Conservation (phyloP, 768 basidiomycete species). For the Suillus lakei region DNA sequence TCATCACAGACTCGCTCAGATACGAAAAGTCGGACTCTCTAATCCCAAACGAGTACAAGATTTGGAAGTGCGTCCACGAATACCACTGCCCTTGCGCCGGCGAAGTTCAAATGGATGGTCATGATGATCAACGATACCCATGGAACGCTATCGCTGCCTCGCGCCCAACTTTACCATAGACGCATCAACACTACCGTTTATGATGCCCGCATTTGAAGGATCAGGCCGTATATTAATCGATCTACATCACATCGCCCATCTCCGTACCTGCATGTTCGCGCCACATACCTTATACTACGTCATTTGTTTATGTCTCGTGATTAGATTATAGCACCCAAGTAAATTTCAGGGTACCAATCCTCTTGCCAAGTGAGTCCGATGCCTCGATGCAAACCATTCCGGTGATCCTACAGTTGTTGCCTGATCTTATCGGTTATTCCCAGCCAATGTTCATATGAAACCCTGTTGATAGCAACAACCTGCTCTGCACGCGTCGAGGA, state of each 20-base stretch:
- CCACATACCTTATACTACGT: slow-evolving; percentile 16
- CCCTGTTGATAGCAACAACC: neutral
- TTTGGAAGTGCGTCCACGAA: slow-evolving; percentile 31
- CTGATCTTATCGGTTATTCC: slow-evolving; percentile 5
- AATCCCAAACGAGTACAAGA: slow-evolving; percentile 27
- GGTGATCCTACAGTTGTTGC: slow-evolving; percentile 2
- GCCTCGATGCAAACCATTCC: slow-evolving; percentile 1
- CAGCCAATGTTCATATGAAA: neutral
- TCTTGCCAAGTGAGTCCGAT: neutral
- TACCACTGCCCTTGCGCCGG: slow-evolving; percentile 45
- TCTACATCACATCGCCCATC: slow-evolving; percentile 16
- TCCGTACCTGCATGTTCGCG: slow-evolving; percentile 15
- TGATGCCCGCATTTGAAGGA: slow-evolving; percentile 15
- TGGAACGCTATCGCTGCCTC: slow-evolving; percentile 17
- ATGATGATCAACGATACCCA: slow-evolving; percentile 25
- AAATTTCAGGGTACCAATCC: slow-evolving; percentile 8
- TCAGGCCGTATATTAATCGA: slow-evolving; percentile 18
- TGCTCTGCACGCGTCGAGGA: slow-evolving; percentile 3
- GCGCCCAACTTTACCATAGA: slow-evolving; percentile 1
- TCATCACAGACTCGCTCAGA: slow-evolving; percentile 44
- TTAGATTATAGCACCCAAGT: slow-evolving; percentile 1
- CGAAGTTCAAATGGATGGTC: slow-evolving; percentile 46
- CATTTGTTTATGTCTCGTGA: slow-evolving; percentile 12
- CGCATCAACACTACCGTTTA: slow-evolving; percentile 5
- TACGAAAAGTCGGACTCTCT: slow-evolving; percentile 50